Evolutionary conservation across 202 grass and related monocot genomes (phyloP).

Genomic region (Brachypodium distachyon): DNA sequence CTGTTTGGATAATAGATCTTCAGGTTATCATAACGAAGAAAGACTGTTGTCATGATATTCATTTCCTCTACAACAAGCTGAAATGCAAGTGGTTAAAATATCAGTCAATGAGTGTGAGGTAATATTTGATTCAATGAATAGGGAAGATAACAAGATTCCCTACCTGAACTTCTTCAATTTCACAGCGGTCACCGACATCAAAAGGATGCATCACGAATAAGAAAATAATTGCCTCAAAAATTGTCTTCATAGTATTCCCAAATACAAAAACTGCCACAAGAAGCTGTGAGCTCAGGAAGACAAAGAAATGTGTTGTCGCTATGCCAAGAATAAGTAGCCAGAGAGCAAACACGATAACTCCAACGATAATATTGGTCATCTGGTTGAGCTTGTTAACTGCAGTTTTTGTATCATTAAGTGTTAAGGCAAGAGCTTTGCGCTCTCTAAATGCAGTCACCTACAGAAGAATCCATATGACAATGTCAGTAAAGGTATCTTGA

Average conservation of each 20-base stretch:
- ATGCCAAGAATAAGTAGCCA: constrained; percentile 72
- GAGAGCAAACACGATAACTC: constrained; percentile 49
- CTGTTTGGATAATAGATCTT: constrained; percentile 86
- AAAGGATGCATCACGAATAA: constrained; percentile 84
- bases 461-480: not conserved
- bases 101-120: not conserved
- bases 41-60: constrained; percentile 85
- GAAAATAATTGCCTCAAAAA: constrained; percentile 85
- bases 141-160: not conserved
- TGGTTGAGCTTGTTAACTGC: constrained; percentile 83
- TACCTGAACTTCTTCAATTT: constrained; percentile 72
- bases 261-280: constrained; percentile 72
- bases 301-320: constrained; percentile 71
- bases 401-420: constrained; percentile 89
- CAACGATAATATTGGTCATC: constrained; percentile 57
- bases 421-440: constrained; percentile 68
- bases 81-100: not conserved
- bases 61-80: constrained; percentile 89
- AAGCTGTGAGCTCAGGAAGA: constrained; percentile 75
- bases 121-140: not conserved
- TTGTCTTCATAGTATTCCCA: constrained; percentile 81
- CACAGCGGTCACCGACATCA: constrained; percentile 83
- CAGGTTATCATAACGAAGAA: constrained; percentile 73
- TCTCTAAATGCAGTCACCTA: constrained; percentile 80
- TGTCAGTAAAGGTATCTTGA: not conserved